A percentile compares a stretch with the other conserved stretches of the same genome.
Conservation (phyloP, 1,139 yeast species). For the Pichia sp. region DNA sequence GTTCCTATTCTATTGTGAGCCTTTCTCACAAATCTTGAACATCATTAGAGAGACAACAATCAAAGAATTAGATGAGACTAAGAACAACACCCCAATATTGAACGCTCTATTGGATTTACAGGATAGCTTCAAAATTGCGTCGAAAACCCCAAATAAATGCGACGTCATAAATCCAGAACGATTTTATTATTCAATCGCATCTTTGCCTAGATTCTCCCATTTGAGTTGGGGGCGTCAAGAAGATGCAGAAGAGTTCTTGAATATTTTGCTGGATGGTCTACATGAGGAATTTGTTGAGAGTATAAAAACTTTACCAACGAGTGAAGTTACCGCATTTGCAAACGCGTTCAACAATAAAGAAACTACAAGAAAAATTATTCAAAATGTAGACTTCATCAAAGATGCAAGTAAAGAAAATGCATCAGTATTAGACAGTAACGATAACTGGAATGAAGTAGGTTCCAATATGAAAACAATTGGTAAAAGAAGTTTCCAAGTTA, state of each 20-base stretch:
- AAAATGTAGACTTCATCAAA: conserved; percentile 43
- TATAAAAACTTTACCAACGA: conserved; percentile 44
- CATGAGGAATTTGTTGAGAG: conserved; percentile 81
- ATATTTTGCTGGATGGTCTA: conserved; percentile 80
- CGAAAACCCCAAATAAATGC: conserved; percentile 2
- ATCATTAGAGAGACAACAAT: conserved; percentile 55
- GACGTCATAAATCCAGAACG: conserved; percentile 47
- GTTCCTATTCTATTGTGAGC: conserved; percentile 71
- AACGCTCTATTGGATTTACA: conserved; percentile 65
- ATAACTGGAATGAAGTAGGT: conserved; percentile 88
- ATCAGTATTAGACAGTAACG: conserved; percentile 40
- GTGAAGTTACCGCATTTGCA: conserved; percentile 44
- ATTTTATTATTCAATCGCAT: conserved; percentile 57
- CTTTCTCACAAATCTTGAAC: conserved; percentile 65
- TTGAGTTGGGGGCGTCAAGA: conserved; percentile 94
- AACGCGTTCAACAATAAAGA: conserved; percentile 37
- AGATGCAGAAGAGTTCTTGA: conserved; percentile 96
- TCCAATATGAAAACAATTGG: conserved; percentile 56
- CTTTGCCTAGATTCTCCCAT: conserved; percentile 65
- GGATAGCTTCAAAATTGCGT: conserved; percentile 40
- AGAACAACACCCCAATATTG: conserved; percentile 62
- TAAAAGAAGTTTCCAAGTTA: conserved; percentile 71
- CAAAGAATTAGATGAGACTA: conserved; percentile 38
- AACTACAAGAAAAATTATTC: conserved; percentile 35
- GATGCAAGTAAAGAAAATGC: conserved; percentile 28